Percentiles rank a stretch among this genome's conserved stretches.
phyloP scores from a whole-genome alignment of 1,139 yeast species.

The Pneumocystis jirovecii region DNA sequence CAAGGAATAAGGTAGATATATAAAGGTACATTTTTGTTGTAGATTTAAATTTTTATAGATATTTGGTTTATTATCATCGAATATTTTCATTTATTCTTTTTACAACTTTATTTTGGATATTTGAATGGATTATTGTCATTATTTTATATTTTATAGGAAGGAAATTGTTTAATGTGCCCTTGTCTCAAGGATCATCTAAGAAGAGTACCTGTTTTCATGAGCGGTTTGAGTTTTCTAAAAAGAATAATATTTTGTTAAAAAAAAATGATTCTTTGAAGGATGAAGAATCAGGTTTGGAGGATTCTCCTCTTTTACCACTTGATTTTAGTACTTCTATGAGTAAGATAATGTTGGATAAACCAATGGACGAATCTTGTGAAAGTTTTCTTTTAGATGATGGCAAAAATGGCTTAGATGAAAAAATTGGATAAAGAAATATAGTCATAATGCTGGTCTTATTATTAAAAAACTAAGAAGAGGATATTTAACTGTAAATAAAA shows the following conservation, averaged over 20 bases:
- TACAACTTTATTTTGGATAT: neutral
- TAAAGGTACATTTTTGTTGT: neutral
- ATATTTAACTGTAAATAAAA: too few relatives aligned
- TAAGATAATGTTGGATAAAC: neutral
- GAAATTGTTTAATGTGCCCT: neutral
- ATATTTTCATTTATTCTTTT: neutral
- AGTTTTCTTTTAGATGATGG: neutral
- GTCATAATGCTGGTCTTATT: too few relatives aligned
- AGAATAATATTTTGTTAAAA: neutral
- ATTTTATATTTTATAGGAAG: neutral
- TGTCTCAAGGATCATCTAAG: neutral
- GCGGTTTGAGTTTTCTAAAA: neutral
- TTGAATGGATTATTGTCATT: neutral
- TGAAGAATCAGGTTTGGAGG: neutral
- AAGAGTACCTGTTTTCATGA: neutral
- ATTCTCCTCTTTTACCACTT: neutral
- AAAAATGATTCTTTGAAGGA: neutral
- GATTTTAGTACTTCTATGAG: neutral
- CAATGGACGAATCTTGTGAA: neutral
- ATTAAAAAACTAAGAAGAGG: too few relatives aligned
- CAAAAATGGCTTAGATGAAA: neutral
- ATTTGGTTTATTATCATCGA: neutral
- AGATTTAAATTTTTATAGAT: neutral
- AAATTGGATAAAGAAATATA: neutral
- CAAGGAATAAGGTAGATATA: neutral